Evolutionary conservation across 495 filamentous ascomycete genomes (phyloP).

Genomic region (Podospora sp.): DNA sequence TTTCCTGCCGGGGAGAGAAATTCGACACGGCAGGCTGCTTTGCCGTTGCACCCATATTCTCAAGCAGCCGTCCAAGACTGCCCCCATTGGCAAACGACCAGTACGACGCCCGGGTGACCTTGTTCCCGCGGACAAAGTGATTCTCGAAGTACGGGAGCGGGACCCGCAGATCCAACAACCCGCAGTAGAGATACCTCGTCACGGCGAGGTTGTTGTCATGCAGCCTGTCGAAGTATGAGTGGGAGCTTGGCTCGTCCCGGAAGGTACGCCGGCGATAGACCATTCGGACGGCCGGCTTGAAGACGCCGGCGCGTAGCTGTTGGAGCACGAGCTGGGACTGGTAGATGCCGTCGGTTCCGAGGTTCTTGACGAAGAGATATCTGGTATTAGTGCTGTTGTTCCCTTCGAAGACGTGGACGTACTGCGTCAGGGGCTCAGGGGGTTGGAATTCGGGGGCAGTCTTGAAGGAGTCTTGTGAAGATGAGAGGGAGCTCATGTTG

Average conservation of each 20-base stretch:
- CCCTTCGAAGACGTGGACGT: background rate
- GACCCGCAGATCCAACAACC: no score
- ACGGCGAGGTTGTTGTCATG: background rate
- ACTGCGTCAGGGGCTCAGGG: background rate
- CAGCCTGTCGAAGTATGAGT: background rate
- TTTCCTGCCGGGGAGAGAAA: no score
- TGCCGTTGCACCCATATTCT: no score
- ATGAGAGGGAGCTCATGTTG: no score
- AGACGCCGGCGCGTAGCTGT: background rate
- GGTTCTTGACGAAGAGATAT: background rate
- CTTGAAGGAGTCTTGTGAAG: no score
- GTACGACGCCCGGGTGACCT: no score
- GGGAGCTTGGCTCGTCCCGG: background rate
- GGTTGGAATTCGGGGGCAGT: no score
- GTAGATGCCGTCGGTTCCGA: background rate
- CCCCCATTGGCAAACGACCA: no score
- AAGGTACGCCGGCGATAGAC: background rate
- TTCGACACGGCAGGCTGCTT: no score
- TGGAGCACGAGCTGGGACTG: background rate
- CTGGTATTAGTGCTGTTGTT: background rate
- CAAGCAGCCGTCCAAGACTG: no score
- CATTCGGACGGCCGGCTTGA: background rate
- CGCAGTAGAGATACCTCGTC: background rate
- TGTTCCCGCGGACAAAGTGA: no score
- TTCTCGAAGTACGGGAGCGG: no score